Evolutionary conservation across 257 asterid species (phyloP), one percentile per base, ranked within the genome.

Genomic region (Orobanche coerulescens): DNA sequence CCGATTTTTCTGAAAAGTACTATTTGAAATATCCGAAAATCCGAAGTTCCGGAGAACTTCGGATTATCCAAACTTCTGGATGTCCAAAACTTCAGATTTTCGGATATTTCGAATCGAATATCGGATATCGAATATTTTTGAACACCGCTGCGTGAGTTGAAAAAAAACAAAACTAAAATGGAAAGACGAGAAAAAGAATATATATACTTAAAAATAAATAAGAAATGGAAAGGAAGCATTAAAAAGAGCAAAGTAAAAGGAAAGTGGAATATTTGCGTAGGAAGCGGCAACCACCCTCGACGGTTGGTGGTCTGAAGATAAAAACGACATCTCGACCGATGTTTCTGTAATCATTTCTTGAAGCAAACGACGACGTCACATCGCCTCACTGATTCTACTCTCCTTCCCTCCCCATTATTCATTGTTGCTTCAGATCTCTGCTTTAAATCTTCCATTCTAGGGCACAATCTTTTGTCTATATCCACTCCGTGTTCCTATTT

Each of bases 291-390:
- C 73, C 23, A 60, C 74, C 71, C 25, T 42, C 39, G 71, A 72
- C 75, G 47, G 76, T 79, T 75, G 79, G 73, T 75, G 75, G 72
- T 61, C 71, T 40, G 71, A 31, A 64, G 36, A 30, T 30, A 39
- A 58, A 30, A 58, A n/a, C 12, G 72, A 73, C 75, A 26, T 36
- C 73, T 59, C 65, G 48, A 54, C 75, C 61, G 62, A 73, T 66
- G 46, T 73, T 55, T 51, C 30, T 16, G 56, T 60, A 62, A 40
- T 57, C 78, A 52, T 53, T 61, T 75, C 81, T 75, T 73, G 70
- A 84, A 81, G 81, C 84, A 76, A 78, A 79, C 83, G 82, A 70
- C 81, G 85, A 77, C 86, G 81, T 75, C 58, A 7, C 34, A 54
- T 51, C 71, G 39, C n/a, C 59, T 46, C 55, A 55, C 62, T 16